These are phyloP conservation scores for Fomitopsis schrenkii DNA, from an alignment of 1,284 basidiomycete genomes.

Conservation along the genomic window DNA sequence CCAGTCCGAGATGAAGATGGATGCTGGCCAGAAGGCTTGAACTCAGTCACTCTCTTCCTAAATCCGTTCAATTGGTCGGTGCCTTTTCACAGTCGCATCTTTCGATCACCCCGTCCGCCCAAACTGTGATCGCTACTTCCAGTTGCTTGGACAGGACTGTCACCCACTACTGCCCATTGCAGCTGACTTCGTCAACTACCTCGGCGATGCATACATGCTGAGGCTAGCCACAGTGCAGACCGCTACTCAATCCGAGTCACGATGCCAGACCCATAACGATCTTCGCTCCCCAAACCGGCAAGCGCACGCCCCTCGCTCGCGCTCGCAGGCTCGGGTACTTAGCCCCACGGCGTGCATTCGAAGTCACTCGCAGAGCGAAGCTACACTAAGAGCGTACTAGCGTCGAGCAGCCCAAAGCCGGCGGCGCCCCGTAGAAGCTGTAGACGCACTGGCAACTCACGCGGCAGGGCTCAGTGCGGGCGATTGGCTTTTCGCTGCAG, in stretches of 20 bases:
- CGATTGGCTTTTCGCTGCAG: neutral
- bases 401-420: neutral
- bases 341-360: neutral
- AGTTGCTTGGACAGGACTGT: no score
- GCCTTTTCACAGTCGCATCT: no score
- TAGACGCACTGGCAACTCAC: neutral
- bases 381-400: neutral
- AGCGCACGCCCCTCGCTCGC: neutral
- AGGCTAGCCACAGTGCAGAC: neutral
- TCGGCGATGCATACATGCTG: no score
- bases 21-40: neutral
- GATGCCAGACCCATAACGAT: neutral
- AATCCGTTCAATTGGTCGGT: neutral
- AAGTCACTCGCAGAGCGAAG: neutral
- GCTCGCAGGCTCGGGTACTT: neutral
- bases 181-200: no score
- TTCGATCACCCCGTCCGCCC: no score
- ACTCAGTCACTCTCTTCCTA: neutral
- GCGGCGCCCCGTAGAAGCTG: neutral
- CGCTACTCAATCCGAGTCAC: neutral
- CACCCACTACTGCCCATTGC: no score
- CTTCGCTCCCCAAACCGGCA: neutral
- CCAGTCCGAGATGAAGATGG: neutral
- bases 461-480: neutral
- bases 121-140: no score